Conservation (phyloP, 805 yeast genomes). For the Lipomyces spencermartinsiae region DNA sequence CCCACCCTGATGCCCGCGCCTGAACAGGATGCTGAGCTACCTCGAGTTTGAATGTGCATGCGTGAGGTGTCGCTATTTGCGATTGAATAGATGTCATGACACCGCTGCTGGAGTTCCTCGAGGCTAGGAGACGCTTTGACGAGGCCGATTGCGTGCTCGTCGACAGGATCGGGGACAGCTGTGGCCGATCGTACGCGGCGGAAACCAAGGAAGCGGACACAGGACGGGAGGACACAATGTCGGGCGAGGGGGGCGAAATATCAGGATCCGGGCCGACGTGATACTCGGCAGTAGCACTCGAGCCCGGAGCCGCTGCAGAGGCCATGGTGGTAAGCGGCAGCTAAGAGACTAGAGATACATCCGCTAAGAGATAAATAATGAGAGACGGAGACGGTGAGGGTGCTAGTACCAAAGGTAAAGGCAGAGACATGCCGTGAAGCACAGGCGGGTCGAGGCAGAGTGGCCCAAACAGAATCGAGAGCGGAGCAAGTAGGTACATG, state of each 20-base stretch:
- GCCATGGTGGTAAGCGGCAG: not conserved
- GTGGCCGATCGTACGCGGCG: not conserved
- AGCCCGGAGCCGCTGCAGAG: not conserved
- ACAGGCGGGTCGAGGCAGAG: not conserved
- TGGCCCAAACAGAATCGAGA: not conserved
- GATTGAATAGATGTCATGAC: not conserved
- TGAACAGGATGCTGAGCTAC: slow-evolving; percentile 46
- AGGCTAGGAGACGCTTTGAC: not conserved
- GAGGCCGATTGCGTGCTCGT: not conserved
- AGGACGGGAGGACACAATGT: not conserved
- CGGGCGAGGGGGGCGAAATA: not conserved
- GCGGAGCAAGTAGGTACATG: not conserved
- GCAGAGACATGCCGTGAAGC: not conserved
- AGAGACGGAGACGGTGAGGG: not conserved
- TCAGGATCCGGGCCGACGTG: not conserved
- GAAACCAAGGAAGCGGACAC: not conserved
- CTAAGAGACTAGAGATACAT: not conserved
- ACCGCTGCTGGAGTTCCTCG: not conserved
- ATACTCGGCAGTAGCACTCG: not conserved
- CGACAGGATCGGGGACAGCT: not conserved
- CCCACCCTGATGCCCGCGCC: slow-evolving; percentile 48
- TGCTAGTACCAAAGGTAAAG: not conserved
- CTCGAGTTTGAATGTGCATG: slow-evolving; percentile 18
- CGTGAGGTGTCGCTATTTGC: not conserved
- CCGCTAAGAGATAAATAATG: not conserved